Base-by-base conservation (phyloP, 805 yeast genomes). In the Yarrowia sp. region DNA sequence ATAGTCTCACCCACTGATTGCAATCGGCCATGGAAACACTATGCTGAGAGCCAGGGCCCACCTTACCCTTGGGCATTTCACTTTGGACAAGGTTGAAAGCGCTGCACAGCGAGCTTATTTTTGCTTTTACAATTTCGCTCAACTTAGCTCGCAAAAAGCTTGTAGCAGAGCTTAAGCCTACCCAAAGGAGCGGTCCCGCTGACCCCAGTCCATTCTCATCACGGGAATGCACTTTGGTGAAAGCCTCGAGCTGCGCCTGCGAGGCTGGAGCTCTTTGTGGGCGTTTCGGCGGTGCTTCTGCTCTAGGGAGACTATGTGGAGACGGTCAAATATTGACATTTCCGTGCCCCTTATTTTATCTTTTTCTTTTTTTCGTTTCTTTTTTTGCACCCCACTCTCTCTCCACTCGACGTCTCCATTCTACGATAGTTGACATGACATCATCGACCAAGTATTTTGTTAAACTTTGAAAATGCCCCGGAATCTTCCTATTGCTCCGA, bases 1-100 rank as follows among this genome's bases (percentile, higher is more conserved):
- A 50, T 50, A 18, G 57, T 50, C 42, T 50, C 42, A 8, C 42
- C 18, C 42, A 13, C 13, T 35, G 57, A 18, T 6, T n/a, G n/a
- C 8, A 11, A 38, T 13, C 15, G 17, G 14, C n/a, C 42, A 38
- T 38, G 35, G 35, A 44, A 47, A 47, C 53, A 32, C 53, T 47
- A 47, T 47, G 38, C 13, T 35, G 38, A 10, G 38, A 9, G 13
- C 50, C 38, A 33, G 57, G 57, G 57, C 43, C 58, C 58, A 51
- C 58, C 58, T 13, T 48, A 15, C 55, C 42, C 32, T 48, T 33
- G 41, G 42, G 38, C 38, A 32, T 22, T 22, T 22, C 28, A 22
- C 28, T 38, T 38, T 33, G 22, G 1, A 13, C 57, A 50, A 36
- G 43, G 57, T 50, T 50, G 32, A 3, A 15, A 8, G 36, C 28